These are phyloP conservation scores for Aspergillus udagawae DNA, from an alignment of 2,329 filamentous ascomycete species.

Conservation along the genomic window DNA sequence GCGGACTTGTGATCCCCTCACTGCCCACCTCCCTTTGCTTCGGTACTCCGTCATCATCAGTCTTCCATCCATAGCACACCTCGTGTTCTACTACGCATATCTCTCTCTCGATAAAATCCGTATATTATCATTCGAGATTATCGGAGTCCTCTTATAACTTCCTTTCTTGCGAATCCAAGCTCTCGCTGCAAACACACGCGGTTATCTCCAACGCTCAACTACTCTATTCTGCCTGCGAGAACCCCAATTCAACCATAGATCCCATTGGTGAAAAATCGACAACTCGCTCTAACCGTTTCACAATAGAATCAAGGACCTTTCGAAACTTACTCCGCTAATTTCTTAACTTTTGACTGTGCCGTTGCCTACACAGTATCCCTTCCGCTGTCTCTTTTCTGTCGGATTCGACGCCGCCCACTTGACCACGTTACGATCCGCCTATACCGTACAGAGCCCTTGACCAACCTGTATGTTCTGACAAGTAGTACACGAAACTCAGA, in stretches of 20 bases:
- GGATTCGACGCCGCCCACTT: not conserved
- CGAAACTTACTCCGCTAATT: not conserved
- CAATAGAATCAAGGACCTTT: not conserved
- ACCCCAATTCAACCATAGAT: not conserved
- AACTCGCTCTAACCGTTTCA: not conserved
- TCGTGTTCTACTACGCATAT: not conserved
- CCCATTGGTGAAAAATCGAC: not conserved
- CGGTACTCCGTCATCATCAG: not conserved
- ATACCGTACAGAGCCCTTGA: not conserved
- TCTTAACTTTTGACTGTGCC: not conserved
- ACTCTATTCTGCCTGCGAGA: not conserved
- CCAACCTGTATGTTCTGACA: slow-evolving; percentile 10
- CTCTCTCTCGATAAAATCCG: not conserved
- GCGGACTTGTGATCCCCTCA: not conserved
- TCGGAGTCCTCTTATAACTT: not conserved
- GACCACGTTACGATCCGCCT: not conserved
- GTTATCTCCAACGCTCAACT: not conserved
- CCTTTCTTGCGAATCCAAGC: not conserved
- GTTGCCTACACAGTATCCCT: not conserved
- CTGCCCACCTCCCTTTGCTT: not conserved
- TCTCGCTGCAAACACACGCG: not conserved
- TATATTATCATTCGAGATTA: not conserved
- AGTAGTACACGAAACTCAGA: slow-evolving; percentile 8
- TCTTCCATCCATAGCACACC: not conserved
- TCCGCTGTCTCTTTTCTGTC: not conserved